These are phyloP conservation scores for Cladophialophora carrionii DNA, from an alignment of 2,329 filamentous ascomycete species.

Conservation along the genomic window DNA sequence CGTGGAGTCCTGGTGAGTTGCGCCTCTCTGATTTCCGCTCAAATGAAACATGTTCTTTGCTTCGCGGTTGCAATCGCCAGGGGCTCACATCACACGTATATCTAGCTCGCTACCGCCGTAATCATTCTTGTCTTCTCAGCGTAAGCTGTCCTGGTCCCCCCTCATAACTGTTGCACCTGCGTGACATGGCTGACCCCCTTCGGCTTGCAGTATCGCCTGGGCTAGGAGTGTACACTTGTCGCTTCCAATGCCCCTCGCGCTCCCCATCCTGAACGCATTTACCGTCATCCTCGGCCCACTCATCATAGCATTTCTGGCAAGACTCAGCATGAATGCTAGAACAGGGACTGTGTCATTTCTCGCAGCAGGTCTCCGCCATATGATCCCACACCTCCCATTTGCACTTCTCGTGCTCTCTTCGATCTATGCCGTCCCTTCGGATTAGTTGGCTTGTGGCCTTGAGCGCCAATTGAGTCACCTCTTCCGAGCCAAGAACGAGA, in stretches of 20 bases:
- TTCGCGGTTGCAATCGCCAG: background rate
- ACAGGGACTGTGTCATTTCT: background rate
- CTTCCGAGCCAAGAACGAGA: slow-evolving; percentile 42
- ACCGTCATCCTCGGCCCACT: slow-evolving; percentile 8
- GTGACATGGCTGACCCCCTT: slow-evolving; percentile 6
- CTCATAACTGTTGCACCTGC: background rate
- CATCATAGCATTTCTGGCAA: background rate
- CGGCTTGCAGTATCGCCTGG: slow-evolving; percentile 22
- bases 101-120: background rate
- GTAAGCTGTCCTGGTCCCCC: slow-evolving; percentile 7
- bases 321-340: background rate
- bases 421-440: slow-evolving; percentile 40
- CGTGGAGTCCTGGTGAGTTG: background rate
- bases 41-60: background rate
- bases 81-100: background rate
- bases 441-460: slow-evolving; percentile 40
- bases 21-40: background rate
- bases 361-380: background rate
- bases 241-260: slow-evolving; percentile 19
- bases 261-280: slow-evolving; percentile 17
- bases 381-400: slow-evolving; percentile 37
- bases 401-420: slow-evolving; percentile 41
- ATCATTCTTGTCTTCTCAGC: slow-evolving; percentile 19
- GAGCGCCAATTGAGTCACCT: slow-evolving; percentile 43
- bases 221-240: slow-evolving; percentile 5